phyloP scores from a whole-genome alignment of 106 monocot species.

The Dendrobium nobile region DNA sequence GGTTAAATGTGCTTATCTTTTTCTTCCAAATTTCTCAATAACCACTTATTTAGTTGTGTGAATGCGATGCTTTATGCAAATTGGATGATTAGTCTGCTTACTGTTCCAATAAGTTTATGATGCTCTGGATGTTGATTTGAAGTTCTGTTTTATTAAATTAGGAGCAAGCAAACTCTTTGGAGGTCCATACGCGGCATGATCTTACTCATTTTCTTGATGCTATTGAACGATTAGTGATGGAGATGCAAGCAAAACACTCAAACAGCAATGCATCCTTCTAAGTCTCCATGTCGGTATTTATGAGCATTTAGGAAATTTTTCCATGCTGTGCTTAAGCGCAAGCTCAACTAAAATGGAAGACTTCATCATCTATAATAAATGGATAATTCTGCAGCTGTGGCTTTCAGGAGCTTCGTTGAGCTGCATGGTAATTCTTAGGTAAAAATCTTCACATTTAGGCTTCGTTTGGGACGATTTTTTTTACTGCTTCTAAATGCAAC shows the following conservation, averaged over 20 bases:
- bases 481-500: no score
- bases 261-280: background rate
- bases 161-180: constrained; percentile 7
- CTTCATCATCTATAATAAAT: no score
- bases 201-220: background rate
- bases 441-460: no score
- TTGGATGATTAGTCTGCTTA: background rate
- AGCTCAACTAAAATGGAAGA: no score
- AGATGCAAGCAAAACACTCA: background rate
- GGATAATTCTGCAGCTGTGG: no score
- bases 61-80: background rate
- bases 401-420: no score
- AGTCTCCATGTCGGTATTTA: no score
- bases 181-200: background rate
- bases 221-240: background rate
- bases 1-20: background rate
- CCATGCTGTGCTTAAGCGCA: no score
- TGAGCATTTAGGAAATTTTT: no score
- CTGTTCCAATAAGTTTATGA: background rate
- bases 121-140: background rate
- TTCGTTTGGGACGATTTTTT: no score
- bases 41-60: background rate
- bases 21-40: background rate
- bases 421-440: no score
- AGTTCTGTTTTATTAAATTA: background rate